phyloP scores from a whole-genome alignment of 2,329 filamentous ascomycete genomes.

The Trichoderma gracile region DNA sequence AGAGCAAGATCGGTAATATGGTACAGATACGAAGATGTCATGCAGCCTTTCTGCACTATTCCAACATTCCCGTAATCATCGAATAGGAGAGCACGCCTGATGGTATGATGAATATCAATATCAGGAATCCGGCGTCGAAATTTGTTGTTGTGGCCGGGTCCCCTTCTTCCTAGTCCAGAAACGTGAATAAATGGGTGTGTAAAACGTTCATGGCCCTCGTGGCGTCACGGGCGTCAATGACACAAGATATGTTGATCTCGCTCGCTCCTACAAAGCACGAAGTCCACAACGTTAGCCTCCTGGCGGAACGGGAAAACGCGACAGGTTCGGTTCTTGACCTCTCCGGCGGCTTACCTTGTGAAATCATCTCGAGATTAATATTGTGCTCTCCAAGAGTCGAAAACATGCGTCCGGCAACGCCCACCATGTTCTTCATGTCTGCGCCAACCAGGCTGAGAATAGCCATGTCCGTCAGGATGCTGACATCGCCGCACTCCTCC shows the following conservation, averaged over 20 bases:
- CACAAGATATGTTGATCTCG: conserved; percentile 98
- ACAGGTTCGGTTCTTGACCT: too few species aligned
- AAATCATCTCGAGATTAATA: conserved; percentile 99
- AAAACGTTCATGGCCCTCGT: conserved; percentile 93
- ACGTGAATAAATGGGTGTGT: conserved; percentile 95
- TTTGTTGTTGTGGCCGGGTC: conserved; percentile 2
- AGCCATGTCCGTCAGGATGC: conserved; percentile 87
- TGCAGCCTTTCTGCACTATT: background rate
- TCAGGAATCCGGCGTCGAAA: background rate
- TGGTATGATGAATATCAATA: background rate
- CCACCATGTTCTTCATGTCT: conserved; percentile 97
- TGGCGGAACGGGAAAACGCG: background rate
- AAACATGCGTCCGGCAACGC: conserved; percentile 93
- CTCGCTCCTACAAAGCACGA: conserved; percentile 69
- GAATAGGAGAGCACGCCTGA: too few species aligned
- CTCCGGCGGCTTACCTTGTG: conserved; percentile 66
- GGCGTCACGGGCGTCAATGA: conserved; percentile 88
- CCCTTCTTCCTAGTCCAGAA: conserved; percentile 64
- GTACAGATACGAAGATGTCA: background rate
- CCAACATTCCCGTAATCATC: background rate
- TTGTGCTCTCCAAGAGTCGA: conserved; percentile 88
- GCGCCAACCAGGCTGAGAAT: conserved; percentile 93
- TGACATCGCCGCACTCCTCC: conserved; percentile 81
- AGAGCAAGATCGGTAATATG: too few species aligned
- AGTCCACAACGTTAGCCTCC: conserved; percentile 20